Evolutionary conservation across 768 basidiomycete species (phyloP).

Genomic region (Rhizopogon vesiculosus): DNA sequence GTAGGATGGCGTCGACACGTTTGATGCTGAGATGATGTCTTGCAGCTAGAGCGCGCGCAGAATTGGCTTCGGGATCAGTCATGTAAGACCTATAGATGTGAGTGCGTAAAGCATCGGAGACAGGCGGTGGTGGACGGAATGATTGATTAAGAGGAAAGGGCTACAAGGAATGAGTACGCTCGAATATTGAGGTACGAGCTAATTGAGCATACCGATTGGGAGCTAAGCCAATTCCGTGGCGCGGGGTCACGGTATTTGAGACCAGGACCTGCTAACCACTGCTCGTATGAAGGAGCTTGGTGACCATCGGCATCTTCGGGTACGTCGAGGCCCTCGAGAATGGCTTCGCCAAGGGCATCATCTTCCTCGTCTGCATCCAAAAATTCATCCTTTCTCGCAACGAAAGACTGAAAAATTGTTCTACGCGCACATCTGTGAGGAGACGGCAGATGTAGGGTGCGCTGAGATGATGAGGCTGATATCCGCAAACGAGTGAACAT

Average conservation of each 20-base stretch:
- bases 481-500: slow-evolving; percentile 20
- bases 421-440: slow-evolving; percentile 4
- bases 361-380: slow-evolving; percentile 8
- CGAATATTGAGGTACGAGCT: not conserved
- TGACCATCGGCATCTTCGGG: slow-evolving; percentile 10
- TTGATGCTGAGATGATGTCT: slow-evolving; percentile 65
- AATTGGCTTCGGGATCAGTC: slow-evolving; percentile 49
- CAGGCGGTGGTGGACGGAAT: slow-evolving; percentile 75
- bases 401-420: slow-evolving; percentile 17
- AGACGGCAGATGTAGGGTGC: slow-evolving; percentile 6
- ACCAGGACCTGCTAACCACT: slow-evolving; percentile 15
- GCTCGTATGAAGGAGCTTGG: not conserved
- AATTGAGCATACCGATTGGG: slow-evolving; percentile 45
- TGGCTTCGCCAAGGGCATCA: slow-evolving; percentile 9
- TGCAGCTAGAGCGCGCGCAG: slow-evolving; percentile 55
- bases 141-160: slow-evolving; percentile 85
- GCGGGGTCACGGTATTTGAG: slow-evolving; percentile 21
- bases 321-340: slow-evolving; percentile 10
- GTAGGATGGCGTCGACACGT: slow-evolving; percentile 78
- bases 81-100: slow-evolving; percentile 60
- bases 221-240: slow-evolving; percentile 62
- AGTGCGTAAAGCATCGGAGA: slow-evolving; percentile 57
- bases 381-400: not conserved
- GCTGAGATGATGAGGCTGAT: slow-evolving; percentile 6
- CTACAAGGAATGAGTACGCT: slow-evolving; percentile 30